Conservation (phyloP, 108 stramenopile genomes). For the Cyclostephanos invisitatus region DNA sequence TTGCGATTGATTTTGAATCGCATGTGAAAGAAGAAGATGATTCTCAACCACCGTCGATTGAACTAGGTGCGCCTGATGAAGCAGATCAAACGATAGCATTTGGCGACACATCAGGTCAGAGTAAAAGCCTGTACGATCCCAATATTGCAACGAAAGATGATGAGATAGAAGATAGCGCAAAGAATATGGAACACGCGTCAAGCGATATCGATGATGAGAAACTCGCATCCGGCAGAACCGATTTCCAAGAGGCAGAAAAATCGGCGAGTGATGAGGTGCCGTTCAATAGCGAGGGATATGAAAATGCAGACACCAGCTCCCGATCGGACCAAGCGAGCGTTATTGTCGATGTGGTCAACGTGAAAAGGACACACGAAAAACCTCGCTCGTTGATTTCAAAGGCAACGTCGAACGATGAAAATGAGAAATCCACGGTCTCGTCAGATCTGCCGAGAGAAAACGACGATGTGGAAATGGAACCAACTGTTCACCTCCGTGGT, state of each 20-base stretch:
- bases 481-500: too few relatives aligned
- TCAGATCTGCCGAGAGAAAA: too few relatives aligned
- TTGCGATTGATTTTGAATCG: neutral
- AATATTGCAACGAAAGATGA: neutral
- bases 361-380: neutral
- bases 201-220: neutral
- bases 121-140: neutral
- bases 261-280: neutral
- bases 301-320: neutral
- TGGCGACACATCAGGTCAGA: neutral
- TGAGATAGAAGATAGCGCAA: conserved; percentile 3
- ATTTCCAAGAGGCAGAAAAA: neutral
- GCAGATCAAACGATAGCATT: neutral
- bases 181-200: neutral
- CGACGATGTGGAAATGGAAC: too few relatives aligned
- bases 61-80: conserved; percentile 1
- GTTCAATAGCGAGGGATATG: too few relatives aligned
- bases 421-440: too few relatives aligned
- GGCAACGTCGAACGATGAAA: too few relatives aligned
- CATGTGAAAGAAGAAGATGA: neutral
- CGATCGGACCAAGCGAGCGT: neutral
- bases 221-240: neutral
- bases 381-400: too few relatives aligned
- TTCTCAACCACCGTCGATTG: neutral
- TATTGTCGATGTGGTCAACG: neutral